These are phyloP conservation scores for Penicillium carneum DNA, from an alignment of 2,329 filamentous ascomycete species.

Conservation along the genomic window DNA sequence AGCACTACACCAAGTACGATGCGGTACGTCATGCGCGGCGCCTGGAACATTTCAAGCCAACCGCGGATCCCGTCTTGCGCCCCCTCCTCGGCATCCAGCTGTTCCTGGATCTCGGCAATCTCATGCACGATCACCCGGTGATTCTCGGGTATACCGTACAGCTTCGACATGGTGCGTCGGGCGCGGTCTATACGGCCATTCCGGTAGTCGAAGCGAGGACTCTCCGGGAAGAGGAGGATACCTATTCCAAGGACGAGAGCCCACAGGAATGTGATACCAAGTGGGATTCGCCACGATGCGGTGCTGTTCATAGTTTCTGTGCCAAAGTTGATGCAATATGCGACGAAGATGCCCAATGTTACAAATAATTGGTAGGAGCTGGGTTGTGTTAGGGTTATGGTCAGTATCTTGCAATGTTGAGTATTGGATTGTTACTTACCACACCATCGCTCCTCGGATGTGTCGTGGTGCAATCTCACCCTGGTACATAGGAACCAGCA, in stretches of 20 bases:
- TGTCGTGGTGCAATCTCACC: constrained; percentile 56
- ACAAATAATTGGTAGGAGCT: constrained; percentile 59
- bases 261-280: constrained; percentile 66
- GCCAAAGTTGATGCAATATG: constrained; percentile 57
- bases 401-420: background rate
- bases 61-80: constrained; percentile 39
- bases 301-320: constrained; percentile 50
- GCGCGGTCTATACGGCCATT: constrained; percentile 60
- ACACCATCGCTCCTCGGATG: constrained; percentile 56
- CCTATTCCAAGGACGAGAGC: constrained; percentile 61
- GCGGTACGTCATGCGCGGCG: constrained; percentile 56
- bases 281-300: constrained; percentile 58
- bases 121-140: constrained; percentile 63
- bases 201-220: constrained; percentile 66
- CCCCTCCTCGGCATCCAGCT: constrained; percentile 60
- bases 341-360: constrained; percentile 56
- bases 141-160: constrained; percentile 63
- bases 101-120: constrained; percentile 63
- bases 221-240: constrained; percentile 64
- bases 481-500: constrained; percentile 57
- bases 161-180: constrained; percentile 60
- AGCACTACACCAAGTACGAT: constrained; percentile 52
- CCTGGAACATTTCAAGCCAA: constrained; percentile 55
- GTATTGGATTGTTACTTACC: constrained; percentile 24
- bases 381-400: constrained; percentile 7